These are phyloP conservation scores for Ascochyta fabae DNA, from an alignment of 2,329 filamentous ascomycete genomes.

Conservation along the genomic window DNA sequence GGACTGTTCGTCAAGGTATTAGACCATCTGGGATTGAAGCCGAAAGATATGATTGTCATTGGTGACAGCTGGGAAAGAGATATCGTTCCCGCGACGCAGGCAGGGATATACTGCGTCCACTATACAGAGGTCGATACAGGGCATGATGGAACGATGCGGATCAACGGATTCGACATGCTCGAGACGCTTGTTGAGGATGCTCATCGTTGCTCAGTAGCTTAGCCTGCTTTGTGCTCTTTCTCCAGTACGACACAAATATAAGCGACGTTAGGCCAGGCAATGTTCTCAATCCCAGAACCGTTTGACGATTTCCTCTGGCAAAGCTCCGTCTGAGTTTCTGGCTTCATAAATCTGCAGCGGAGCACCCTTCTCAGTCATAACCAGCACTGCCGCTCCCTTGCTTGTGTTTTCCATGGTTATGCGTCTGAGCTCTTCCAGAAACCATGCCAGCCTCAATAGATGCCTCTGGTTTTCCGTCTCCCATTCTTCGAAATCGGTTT, in stretches of 20 bases:
- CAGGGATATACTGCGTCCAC: slow-evolving; percentile 8
- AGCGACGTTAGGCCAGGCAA: no score
- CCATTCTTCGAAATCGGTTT: neutral
- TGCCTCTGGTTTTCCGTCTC: neutral
- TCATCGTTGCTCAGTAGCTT: neutral
- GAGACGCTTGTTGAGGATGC: neutral
- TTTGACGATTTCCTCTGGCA: neutral
- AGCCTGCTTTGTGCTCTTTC: neutral
- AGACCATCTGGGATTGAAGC: neutral
- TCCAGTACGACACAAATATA: no score
- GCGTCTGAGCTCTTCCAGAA: neutral
- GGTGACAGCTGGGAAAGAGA: slow-evolving; percentile 25
- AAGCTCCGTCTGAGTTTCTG: neutral
- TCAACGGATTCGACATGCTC: neutral
- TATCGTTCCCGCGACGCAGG: slow-evolving; percentile 17
- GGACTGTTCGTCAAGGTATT: neutral
- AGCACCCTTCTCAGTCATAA: slow-evolving; percentile 4
- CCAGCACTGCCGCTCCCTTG: neutral
- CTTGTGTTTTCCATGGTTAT: neutral
- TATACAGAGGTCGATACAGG: neutral
- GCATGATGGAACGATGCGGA: neutral
- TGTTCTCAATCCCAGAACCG: neutral
- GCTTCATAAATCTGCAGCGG: slow-evolving; percentile 3
- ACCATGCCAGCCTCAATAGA: neutral
- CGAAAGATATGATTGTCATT: slow-evolving; percentile 18